These are phyloP conservation scores for Gnomoniopsis sp. DNA, from an alignment of 2,329 filamentous ascomycete species.

Conservation along the genomic window DNA sequence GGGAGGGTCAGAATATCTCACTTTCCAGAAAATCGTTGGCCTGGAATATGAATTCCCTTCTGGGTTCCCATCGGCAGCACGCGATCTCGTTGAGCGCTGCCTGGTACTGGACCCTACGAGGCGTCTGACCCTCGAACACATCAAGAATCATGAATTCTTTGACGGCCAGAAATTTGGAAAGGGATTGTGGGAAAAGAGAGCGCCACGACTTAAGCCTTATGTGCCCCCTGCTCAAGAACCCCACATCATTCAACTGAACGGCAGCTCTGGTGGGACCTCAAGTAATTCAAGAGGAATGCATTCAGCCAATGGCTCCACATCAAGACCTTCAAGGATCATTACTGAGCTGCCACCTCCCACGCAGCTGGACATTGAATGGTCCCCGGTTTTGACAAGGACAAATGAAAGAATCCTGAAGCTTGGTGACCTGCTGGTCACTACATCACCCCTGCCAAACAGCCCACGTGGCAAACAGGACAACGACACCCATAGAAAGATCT, in stretches of 20 bases:
- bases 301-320: conserved; percentile 40
- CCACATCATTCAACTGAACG: conserved; percentile 70
- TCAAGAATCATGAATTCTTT: conserved; percentile 96
- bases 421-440: conserved; percentile 83
- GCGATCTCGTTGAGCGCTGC: conserved; percentile 85
- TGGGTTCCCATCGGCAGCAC: conserved; percentile 81
- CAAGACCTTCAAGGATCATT: conserved; percentile 74
- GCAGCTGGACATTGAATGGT: conserved; percentile 98
- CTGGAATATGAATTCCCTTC: conserved; percentile 91
- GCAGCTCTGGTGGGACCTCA: conserved; percentile 30
- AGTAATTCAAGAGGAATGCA: conserved; percentile 29
- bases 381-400: conserved; percentile 81
- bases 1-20: conserved; percentile 90
- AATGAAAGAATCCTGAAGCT: conserved; percentile 95
- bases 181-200: conserved; percentile 82
- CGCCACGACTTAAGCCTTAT: conserved; percentile 82
- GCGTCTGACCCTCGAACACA: conserved; percentile 87
- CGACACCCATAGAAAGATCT: conserved; percentile 80
- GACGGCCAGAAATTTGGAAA: conserved; percentile 82
- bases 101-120: conserved; percentile 83
- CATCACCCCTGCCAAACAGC: conserved; percentile 72
- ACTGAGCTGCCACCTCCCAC: conserved; percentile 96
- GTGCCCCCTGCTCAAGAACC: conserved; percentile 73
- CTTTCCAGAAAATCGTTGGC: conserved; percentile 95
- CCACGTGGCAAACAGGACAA: conserved; percentile 66